These are phyloP conservation scores for Emericellopsis terricola DNA, from an alignment of 495 filamentous ascomycete species.

Conservation along the genomic window DNA sequence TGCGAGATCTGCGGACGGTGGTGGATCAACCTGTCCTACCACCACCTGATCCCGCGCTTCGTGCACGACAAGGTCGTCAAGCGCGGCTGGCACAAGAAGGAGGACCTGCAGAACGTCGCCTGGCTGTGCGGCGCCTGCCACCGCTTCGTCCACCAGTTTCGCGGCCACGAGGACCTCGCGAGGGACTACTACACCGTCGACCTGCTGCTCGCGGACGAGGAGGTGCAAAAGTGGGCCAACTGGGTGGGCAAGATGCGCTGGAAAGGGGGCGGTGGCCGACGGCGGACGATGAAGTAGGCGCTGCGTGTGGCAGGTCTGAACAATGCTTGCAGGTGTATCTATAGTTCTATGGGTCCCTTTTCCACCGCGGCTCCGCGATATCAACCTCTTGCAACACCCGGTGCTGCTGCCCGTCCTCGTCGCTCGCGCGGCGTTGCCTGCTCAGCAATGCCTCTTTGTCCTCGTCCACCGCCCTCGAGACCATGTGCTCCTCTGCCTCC, in stretches of 20 bases:
- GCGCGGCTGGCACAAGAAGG: conserved; percentile 63
- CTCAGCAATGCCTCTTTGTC: too few species aligned
- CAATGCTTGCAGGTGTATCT: too few species aligned
- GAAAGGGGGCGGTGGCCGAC: conserved; percentile 19
- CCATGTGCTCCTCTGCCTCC: too few species aligned
- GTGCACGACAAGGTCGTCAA: conserved; percentile 67
- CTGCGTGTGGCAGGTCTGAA: too few species aligned
- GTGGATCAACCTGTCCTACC: conserved; percentile 65
- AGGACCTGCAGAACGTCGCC: conserved; percentile 62
- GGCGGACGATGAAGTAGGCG: background rate
- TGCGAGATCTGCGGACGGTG: conserved; percentile 74
- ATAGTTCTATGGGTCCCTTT: too few species aligned
- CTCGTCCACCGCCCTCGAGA: too few species aligned
- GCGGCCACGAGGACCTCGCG: conserved; percentile 64
- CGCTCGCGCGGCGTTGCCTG: too few species aligned
- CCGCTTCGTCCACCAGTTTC: conserved; percentile 63
- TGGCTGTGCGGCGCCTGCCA: conserved; percentile 86
- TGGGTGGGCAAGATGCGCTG: conserved; percentile 50
- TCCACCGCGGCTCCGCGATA: background rate
- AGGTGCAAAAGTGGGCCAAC: conserved; percentile 49
- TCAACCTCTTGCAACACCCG: background rate
- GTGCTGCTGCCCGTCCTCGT: too few species aligned
- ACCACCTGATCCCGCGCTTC: conserved; percentile 63
- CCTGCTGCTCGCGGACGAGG: conserved; percentile 46
- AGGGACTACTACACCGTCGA: conserved; percentile 57